phyloP scores from a whole-genome alignment of 78 protist species.

The Protostelium mycophagum region DNA sequence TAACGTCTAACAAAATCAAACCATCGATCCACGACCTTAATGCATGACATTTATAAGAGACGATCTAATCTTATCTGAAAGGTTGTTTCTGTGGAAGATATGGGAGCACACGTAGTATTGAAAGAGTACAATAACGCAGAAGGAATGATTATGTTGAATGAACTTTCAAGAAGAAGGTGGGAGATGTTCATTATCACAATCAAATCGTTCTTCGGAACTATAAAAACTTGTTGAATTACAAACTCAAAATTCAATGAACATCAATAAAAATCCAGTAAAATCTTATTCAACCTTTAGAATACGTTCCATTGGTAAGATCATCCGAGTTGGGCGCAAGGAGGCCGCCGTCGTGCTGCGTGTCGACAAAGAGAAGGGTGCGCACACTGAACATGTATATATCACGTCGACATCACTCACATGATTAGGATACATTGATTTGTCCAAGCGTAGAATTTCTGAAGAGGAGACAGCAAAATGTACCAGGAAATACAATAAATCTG shows the following conservation, averaged over 20 bases:
- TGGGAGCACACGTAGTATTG: slow-evolving; percentile 91
- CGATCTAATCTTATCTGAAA: not conserved
- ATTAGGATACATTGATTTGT: slow-evolving; percentile 93
- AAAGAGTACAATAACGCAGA: slow-evolving; percentile 79
- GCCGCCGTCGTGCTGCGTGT: slow-evolving; percentile 95
- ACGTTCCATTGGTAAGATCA: slow-evolving; percentile 88
- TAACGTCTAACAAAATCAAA: slow-evolving; percentile 25
- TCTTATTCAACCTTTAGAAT: slow-evolving; percentile 71
- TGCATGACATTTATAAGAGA: no score
- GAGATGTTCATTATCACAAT: no score
- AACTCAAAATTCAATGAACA: no score
- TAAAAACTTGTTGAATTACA: no score
- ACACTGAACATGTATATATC: not conserved
- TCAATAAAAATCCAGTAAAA: no score
- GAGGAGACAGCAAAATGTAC: slow-evolving; percentile 85
- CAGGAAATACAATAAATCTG: slow-evolving; percentile 84
- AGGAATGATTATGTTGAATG: slow-evolving; percentile 96
- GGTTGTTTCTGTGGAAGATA: slow-evolving; percentile 70
- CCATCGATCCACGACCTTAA: no score
- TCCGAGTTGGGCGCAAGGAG: slow-evolving; percentile 89
- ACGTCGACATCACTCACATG: not conserved
- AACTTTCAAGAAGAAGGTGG: slow-evolving; percentile 75
- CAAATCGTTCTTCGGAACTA: no score
- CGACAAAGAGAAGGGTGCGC: slow-evolving; percentile 92
- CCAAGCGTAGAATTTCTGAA: slow-evolving; percentile 89